Conservation (phyloP, 192 early-diverging fungal species). For the Podila minutissima region DNA sequence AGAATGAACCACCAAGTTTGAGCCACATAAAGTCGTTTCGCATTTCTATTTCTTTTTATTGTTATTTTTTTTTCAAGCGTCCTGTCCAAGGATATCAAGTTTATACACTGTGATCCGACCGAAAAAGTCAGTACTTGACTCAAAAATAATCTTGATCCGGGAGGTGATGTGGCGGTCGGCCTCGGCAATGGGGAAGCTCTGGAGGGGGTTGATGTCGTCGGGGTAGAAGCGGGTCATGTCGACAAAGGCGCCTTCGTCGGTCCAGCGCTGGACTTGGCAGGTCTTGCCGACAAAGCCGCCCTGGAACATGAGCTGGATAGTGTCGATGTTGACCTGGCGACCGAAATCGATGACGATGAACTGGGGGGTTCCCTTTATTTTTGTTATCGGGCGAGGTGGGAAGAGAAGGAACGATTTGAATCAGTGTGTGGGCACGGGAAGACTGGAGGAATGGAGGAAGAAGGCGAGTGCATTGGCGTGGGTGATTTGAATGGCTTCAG, state of each 20-base stretch:
- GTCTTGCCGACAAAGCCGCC: slow-evolving; percentile 88
- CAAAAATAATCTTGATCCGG: slow-evolving; percentile 71
- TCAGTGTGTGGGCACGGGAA: background rate
- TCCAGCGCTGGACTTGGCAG: slow-evolving; percentile 62
- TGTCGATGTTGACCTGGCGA: slow-evolving; percentile 47
- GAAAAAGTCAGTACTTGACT: slow-evolving; percentile 85
- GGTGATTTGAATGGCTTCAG: background rate
- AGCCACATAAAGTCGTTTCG: background rate
- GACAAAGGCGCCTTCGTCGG: slow-evolving; percentile 48
- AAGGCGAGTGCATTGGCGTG: too few relatives aligned
- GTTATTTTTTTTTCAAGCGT: slow-evolving; percentile 16
- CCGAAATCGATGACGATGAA: slow-evolving; percentile 77
- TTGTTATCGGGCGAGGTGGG: background rate
- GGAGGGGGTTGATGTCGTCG: slow-evolving; percentile 75
- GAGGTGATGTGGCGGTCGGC: slow-evolving; percentile 7
- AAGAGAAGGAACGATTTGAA: background rate
- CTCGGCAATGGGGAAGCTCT: slow-evolving; percentile 57
- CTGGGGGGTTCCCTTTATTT: slow-evolving; percentile 75
- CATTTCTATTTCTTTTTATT: background rate
- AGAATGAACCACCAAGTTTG: background rate
- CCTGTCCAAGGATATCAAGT: slow-evolving; percentile 69
- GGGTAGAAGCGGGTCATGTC: slow-evolving; percentile 70
- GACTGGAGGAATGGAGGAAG: background rate
- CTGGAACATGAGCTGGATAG: slow-evolving; percentile 78
- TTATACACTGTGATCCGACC: slow-evolving; percentile 84